Evolutionary conservation across 352 stramenopile genomes (phyloP).

Genomic region (Phytophthora megakarya): DNA sequence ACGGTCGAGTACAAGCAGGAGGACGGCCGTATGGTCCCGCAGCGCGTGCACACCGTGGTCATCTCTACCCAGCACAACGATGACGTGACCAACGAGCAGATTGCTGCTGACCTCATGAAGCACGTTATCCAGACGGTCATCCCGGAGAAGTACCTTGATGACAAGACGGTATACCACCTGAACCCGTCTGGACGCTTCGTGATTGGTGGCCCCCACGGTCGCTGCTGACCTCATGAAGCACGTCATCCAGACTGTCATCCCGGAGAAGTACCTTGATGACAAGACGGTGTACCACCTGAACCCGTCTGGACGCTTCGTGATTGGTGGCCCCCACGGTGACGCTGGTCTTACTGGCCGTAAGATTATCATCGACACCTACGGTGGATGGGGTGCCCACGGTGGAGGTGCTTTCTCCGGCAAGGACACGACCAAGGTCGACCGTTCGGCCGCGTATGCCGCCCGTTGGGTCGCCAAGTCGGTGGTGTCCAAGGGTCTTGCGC

Average conservation of each 20-base stretch:
- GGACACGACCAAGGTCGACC: conserved; percentile 99
- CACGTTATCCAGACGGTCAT: conserved; percentile 99
- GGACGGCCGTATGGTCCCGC: conserved; percentile 93
- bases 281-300: conserved; percentile 99
- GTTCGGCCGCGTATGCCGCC: conserved; percentile 97
- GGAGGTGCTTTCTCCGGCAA: conserved; percentile 99
- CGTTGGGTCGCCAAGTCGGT: conserved; percentile 99
- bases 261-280: conserved; percentile 98
- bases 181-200: conserved; percentile 99
- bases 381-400: conserved; percentile 98
- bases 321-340: conserved; percentile 98
- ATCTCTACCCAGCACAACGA: conserved; percentile 99
- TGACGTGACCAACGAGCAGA: conserved; percentile 99
- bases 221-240: conserved; percentile 99
- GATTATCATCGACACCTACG: conserved; percentile 99
- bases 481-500: conserved; percentile 94
- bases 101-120: conserved; percentile 97
- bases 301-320: conserved; percentile 98
- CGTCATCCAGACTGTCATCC: conserved; percentile 98
- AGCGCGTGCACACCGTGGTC: conserved; percentile 98
- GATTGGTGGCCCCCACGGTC: conserved; percentile 98
- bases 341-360: conserved; percentile 98
- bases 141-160: conserved; percentile 98
- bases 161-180: conserved; percentile 99
- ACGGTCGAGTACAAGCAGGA: conserved; percentile 98